Evolutionary conservation across 108 stramenopile species (phyloP).

Genomic region (Cyclotella choctawhatcheeana): DNA sequence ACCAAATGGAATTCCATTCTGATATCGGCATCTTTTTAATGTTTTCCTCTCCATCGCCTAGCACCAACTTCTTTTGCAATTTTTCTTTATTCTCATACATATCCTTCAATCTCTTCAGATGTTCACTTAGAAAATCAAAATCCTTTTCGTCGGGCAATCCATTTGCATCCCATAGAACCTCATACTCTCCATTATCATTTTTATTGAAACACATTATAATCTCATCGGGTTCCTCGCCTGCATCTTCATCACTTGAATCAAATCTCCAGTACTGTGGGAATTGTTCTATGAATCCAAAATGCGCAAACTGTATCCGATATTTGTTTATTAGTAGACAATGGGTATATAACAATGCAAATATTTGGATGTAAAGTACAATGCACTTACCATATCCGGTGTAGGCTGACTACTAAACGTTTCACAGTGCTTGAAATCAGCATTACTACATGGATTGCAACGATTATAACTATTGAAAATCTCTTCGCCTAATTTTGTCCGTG

Average conservation of each 20-base stretch:
- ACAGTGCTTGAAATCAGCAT: slow-evolving; percentile 20
- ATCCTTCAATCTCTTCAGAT: slow-evolving; percentile 25
- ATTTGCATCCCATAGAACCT: slow-evolving; percentile 18
- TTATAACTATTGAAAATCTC: slow-evolving; percentile 55
- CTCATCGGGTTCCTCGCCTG: slow-evolving; percentile 10
- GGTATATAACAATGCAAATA: slow-evolving; percentile 48
- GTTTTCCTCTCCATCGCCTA: slow-evolving; percentile 1
- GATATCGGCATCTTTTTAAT: slow-evolving; percentile 28
- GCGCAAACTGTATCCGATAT: slow-evolving; percentile 36
- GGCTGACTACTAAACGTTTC: slow-evolving; percentile 35
- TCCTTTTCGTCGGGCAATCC: slow-evolving; percentile 28
- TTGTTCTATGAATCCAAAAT: slow-evolving; percentile 39
- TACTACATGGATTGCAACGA: slow-evolving; percentile 46
- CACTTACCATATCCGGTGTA: slow-evolving; percentile 45
- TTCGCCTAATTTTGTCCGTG: too few species aligned
- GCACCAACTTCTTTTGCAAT: slow-evolving; percentile 34
- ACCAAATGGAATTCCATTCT: slow-evolving; percentile 51
- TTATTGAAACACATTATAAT: slow-evolving; percentile 33
- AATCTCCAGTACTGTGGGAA: slow-evolving; percentile 48
- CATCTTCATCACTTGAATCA: slow-evolving; percentile 23
- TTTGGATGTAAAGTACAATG: too few species aligned
- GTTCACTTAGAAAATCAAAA: slow-evolving; percentile 25
- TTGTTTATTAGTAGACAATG: slow-evolving; percentile 18
- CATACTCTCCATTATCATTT: slow-evolving; percentile 19
- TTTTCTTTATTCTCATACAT: slow-evolving; percentile 17